These are phyloP conservation scores for Penicillium diatomitis DNA, from an alignment of 495 filamentous ascomycete genomes.

Conservation along the genomic window DNA sequence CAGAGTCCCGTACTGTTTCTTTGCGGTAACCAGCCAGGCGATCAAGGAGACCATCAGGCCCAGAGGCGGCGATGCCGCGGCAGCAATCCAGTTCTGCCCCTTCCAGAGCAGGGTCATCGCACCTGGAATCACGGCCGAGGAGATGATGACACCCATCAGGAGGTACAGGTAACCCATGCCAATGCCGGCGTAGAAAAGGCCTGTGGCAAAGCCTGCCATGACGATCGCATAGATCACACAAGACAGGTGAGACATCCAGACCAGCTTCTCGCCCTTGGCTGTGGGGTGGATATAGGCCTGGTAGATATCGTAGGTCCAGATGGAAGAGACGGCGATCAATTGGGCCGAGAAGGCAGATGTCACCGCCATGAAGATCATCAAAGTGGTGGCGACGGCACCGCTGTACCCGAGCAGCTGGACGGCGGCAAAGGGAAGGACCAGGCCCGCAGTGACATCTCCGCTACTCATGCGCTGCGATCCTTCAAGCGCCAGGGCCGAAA, in stretches of 20 bases:
- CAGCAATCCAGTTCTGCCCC: conserved; percentile 72
- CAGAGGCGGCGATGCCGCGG: conserved; percentile 63
- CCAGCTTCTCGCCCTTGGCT: conserved; percentile 67
- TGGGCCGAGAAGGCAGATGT: conserved; percentile 85
- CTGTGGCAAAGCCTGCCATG: conserved; percentile 80
- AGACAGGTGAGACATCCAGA: conserved; percentile 73
- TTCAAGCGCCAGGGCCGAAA: conserved; percentile 80
- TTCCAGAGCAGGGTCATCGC: conserved; percentile 76
- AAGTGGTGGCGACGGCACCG: conserved; percentile 70
- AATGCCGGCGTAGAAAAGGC: conserved; percentile 62
- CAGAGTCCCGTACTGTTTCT: conserved; percentile 63
- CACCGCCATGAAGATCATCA: conserved; percentile 95
- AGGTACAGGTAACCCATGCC: conserved; percentile 74
- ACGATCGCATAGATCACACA: conserved; percentile 70
- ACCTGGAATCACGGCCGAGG: conserved; percentile 74
- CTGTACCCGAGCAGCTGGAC: conserved; percentile 85
- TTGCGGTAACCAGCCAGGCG: conserved; percentile 86
- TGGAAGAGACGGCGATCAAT: conserved; percentile 85
- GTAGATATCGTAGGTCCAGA: conserved; percentile 91
- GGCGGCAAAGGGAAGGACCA: conserved; percentile 82
- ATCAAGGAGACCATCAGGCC: conserved; percentile 69
- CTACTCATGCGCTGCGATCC: conserved; percentile 59
- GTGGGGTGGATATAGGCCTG: conserved; percentile 48
- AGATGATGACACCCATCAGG: conserved; percentile 89
- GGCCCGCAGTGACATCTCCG: conserved; percentile 71